Conservation (phyloP, 2,329 filamentous ascomycete species). For the Boeremia lycopersici region DNA sequence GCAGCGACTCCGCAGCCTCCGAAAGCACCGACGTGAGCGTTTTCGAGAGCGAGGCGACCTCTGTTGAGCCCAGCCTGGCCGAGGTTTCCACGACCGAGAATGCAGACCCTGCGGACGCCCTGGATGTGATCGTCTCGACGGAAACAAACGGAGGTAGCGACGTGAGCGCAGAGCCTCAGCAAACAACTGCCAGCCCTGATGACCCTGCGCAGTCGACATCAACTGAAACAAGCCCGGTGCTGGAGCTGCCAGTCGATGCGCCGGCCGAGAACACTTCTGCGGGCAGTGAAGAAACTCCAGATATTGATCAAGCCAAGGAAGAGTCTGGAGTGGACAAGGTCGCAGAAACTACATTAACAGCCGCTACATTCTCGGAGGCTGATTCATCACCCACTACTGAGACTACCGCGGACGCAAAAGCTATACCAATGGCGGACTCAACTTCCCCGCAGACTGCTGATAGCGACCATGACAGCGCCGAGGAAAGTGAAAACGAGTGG, state of each 20-base stretch:
- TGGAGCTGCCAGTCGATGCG: not conserved
- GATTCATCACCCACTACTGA: not conserved
- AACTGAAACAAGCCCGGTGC: not conserved
- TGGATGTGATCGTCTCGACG: not conserved
- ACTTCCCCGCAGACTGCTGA: not conserved
- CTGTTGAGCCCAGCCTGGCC: not conserved
- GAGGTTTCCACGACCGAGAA: not conserved
- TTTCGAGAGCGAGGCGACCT: slow-evolving; percentile 1
- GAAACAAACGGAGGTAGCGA: not conserved
- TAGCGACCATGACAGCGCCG: slow-evolving; percentile 44
- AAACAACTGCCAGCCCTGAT: not conserved
- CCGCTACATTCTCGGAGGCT: not conserved
- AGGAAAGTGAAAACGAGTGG: slow-evolving; percentile 76
- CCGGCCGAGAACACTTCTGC: not conserved
- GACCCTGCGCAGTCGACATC: not conserved
- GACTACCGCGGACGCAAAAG: not conserved
- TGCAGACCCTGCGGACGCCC: not conserved
- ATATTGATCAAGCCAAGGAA: not conserved
- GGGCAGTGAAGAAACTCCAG: not conserved
- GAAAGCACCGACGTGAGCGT: slow-evolving; percentile 5
- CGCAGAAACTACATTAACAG: not conserved
- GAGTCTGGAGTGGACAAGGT: not conserved
- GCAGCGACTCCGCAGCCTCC: not conserved
- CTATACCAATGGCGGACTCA: too few species aligned
- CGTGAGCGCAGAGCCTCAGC: not conserved